Evolutionary conservation across 805 yeast species (phyloP).

Genomic region (Metschnikowia arizonensis): DNA sequence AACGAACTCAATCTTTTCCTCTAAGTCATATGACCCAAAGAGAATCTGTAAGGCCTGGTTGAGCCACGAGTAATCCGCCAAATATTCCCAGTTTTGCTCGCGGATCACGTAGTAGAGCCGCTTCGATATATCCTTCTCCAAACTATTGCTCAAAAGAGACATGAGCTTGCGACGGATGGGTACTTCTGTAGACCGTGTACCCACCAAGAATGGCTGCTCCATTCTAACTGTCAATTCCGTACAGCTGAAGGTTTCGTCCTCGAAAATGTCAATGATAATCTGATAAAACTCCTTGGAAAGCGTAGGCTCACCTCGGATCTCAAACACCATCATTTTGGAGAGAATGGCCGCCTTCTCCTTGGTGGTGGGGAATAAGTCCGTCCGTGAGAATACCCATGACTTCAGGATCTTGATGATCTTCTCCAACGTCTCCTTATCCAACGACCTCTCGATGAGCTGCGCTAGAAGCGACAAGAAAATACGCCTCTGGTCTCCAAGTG

Average conservation of each 20-base stretch:
- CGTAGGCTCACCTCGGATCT: constrained; percentile 78
- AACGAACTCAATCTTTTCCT: constrained; percentile 43
- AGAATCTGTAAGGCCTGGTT: constrained; percentile 87
- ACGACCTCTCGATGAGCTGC: constrained; percentile 83
- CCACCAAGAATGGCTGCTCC: constrained; percentile 95
- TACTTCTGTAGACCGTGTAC: constrained; percentile 79
- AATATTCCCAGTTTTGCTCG: constrained; percentile 95
- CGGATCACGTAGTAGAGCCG: constrained; percentile 82
- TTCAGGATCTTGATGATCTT: constrained; percentile 76
- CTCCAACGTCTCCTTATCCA: constrained; percentile 68
- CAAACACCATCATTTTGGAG: constrained; percentile 91
- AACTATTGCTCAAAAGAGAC: constrained; percentile 70
- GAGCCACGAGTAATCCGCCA: constrained; percentile 92
- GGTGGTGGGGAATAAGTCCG: constrained; percentile 85
- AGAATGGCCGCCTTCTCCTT: constrained; percentile 95
- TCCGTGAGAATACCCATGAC: constrained; percentile 82
- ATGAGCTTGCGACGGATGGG: constrained; percentile 71
- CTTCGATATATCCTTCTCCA: constrained; percentile 73
- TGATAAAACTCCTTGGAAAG: constrained; percentile 75
- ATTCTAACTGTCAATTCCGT: constrained; percentile 89
- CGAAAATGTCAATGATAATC: constrained; percentile 83
- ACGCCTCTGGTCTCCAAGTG: constrained; percentile 90
- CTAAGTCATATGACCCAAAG: constrained; percentile 68
- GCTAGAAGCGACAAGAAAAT: constrained; percentile 82
- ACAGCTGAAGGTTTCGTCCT: constrained; percentile 68